A percentile compares a stretch with the other conserved stretches of the same genome.
These are phyloP conservation scores for Batkoa obscura DNA, from an alignment of 371 early-diverging fungal species.

Conservation along the genomic window DNA sequence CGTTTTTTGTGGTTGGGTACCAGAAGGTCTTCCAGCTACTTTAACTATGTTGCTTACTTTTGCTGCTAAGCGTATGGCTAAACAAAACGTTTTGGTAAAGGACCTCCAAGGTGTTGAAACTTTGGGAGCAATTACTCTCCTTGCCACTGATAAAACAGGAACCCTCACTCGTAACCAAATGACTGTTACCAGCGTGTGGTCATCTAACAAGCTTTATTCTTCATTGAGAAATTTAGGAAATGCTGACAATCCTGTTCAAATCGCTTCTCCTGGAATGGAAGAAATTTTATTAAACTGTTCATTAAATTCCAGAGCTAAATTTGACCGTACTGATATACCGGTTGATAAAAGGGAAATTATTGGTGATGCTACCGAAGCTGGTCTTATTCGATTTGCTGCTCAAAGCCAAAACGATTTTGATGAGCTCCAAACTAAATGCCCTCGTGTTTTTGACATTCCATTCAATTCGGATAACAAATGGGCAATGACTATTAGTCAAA, in stretches of 20 bases:
- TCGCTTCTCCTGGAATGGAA: conserved; percentile 28
- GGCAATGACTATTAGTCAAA: conserved; percentile 67
- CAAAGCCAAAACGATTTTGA: conserved; percentile 39
- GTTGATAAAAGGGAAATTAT: conserved; percentile 45
- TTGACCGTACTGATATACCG: conserved; percentile 70
- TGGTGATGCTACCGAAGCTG: conserved; percentile 88
- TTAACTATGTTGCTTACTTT: conserved; percentile 75
- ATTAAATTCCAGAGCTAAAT: conserved; percentile 64
- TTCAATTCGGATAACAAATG: conserved; percentile 93
- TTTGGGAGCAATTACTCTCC: conserved; percentile 85
- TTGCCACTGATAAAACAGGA: conserved; percentile 92
- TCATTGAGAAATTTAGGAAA: no score
- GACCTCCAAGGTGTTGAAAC: conserved; percentile 89
- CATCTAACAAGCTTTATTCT: conserved; percentile 13
- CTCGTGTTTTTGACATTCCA: conserved; percentile 73
- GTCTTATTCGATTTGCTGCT: conserved; percentile 58
- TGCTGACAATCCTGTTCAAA: conserved; percentile 14
- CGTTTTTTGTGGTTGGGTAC: conserved; percentile 41
- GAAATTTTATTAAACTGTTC: conserved; percentile 48
- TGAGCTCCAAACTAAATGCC: conserved; percentile 22
- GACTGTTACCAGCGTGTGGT: conserved; percentile 54
- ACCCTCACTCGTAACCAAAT: conserved; percentile 76
- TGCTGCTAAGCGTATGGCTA: conserved; percentile 85
- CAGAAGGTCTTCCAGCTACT: conserved; percentile 56
- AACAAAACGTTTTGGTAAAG: conserved; percentile 75